These are phyloP conservation scores for Sporisorium graminicola DNA, from an alignment of 1,284 basidiomycete genomes.

Conservation along the genomic window DNA sequence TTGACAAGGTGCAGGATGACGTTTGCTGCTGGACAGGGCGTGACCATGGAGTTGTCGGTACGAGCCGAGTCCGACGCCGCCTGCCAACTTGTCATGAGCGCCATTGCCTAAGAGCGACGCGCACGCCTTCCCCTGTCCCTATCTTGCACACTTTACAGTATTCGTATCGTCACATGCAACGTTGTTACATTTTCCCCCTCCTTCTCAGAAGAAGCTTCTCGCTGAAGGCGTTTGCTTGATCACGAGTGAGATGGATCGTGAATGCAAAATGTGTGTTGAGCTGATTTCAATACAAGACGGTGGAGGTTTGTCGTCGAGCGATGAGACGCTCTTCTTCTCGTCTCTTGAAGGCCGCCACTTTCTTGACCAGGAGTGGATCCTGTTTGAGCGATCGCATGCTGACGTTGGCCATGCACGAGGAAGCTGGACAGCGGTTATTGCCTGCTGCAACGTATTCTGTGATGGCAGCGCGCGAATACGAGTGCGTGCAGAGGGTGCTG, in stretches of 20 bases:
- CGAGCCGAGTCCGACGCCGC: conserved; percentile 89
- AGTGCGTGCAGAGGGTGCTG: conserved; percentile 39
- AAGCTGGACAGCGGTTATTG: conserved; percentile 46
- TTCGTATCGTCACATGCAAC: conserved; percentile 7
- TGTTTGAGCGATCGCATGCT: conserved; percentile 19
- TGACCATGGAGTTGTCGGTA: conserved; percentile 94
- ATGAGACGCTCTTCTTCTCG: conserved; percentile 41
- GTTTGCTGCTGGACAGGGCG: conserved; percentile 86
- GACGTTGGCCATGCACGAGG: conserved; percentile 24
- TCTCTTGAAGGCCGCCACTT: conserved; percentile 46
- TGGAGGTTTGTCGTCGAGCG: conserved; percentile 34
- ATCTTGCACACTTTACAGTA: background rate
- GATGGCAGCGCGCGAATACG: conserved; percentile 40
- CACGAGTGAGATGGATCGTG: background rate
- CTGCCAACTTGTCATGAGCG: conserved; percentile 87
- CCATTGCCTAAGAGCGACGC: conserved; percentile 74
- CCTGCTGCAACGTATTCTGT: conserved; percentile 28
- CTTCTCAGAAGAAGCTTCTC: background rate
- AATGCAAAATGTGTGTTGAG: conserved; percentile 1
- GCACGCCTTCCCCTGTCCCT: background rate
- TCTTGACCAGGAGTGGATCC: conserved; percentile 33
- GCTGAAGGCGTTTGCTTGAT: background rate
- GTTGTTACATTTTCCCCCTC: background rate
- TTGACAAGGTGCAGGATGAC: conserved; percentile 96
- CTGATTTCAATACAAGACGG: conserved; percentile 26